Evolutionary conservation across 139 green algal species (phyloP).

Genomic region (Pleodorina starrii): DNA sequence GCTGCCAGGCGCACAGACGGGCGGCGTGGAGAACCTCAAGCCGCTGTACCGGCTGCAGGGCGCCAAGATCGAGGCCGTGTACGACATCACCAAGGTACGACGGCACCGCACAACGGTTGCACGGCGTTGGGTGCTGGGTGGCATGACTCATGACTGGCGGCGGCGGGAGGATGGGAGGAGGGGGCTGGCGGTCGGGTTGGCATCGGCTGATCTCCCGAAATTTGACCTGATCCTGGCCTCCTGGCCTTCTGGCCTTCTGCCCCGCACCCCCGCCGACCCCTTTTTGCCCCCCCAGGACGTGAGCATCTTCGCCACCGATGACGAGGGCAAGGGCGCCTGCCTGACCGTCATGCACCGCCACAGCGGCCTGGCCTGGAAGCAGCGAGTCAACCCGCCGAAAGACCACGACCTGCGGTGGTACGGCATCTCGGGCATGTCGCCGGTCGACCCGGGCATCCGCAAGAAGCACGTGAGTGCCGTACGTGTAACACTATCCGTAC

Average conservation of each 20-base stretch:
- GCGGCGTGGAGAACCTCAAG: conserved; percentile 43
- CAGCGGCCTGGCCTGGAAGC: conserved; percentile 5
- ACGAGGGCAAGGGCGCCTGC: conserved; percentile 31
- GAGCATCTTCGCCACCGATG: conserved; percentile 38
- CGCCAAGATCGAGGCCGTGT: conserved; percentile 31
- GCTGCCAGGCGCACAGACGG: conserved; percentile 32
- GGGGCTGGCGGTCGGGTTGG: too few species aligned
- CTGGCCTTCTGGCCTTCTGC: too few species aligned
- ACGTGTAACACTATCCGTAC: too few species aligned
- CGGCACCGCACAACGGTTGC: too few species aligned
- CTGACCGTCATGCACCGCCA: conserved; percentile 28
- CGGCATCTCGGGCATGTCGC: conserved; percentile 29
- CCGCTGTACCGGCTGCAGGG: conserved; percentile 28
- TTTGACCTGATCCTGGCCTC: too few species aligned
- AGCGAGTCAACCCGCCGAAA: neutral
- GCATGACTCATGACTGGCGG: too few species aligned
- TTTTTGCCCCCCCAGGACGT: conserved; percentile 14
- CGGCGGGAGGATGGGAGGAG: too few species aligned
- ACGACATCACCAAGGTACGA: conserved; percentile 33
- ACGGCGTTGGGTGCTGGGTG: too few species aligned
- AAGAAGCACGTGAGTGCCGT: conserved; percentile 14
- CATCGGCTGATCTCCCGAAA: too few species aligned
- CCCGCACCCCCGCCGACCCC: too few species aligned
- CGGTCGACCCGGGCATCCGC: conserved; percentile 6
- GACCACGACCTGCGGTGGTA: conserved; percentile 3